Evolutionary conservation across 257 asterid species (phyloP).

Genomic region (Gynochthodes officinalis): DNA sequence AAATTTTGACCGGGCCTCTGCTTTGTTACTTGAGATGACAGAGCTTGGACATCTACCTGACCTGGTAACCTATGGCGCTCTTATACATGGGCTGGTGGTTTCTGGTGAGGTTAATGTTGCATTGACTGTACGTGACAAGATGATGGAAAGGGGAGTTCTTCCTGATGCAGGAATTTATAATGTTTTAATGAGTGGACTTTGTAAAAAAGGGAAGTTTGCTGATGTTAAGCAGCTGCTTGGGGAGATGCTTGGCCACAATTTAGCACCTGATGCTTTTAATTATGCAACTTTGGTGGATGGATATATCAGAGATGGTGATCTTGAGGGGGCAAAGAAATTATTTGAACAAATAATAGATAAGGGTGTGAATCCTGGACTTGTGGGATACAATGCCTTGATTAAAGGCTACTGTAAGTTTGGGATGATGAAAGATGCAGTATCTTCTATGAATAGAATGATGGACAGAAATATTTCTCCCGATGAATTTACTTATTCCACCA

Average conservation of each 20-base stretch:
- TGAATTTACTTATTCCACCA: constrained; percentile 73
- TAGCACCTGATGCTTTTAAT: constrained; percentile 61
- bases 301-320: constrained; percentile 55
- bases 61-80: constrained; percentile 66
- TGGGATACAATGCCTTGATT: constrained; percentile 80
- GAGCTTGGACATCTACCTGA: constrained; percentile 72
- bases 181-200: constrained; percentile 74
- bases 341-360: constrained; percentile 45
- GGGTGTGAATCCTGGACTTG: constrained; percentile 67
- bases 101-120: constrained; percentile 78
- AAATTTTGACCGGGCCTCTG: constrained; percentile 65
- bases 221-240: constrained; percentile 58
- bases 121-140: constrained; percentile 55
- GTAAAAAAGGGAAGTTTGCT: constrained; percentile 50
- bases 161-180: constrained; percentile 87
- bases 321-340: constrained; percentile 59
- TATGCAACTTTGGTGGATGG: constrained; percentile 89
- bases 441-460: constrained; percentile 52
- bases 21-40: constrained; percentile 64
- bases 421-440: constrained; percentile 63
- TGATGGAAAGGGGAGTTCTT: constrained; percentile 58
- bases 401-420: constrained; percentile 86
- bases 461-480: constrained; percentile 52
- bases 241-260: constrained; percentile 66
- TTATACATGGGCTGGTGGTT: constrained; percentile 71